Base-by-base conservation (phyloP, 129 eudicot species). In the Flaveria brownii region DNA sequence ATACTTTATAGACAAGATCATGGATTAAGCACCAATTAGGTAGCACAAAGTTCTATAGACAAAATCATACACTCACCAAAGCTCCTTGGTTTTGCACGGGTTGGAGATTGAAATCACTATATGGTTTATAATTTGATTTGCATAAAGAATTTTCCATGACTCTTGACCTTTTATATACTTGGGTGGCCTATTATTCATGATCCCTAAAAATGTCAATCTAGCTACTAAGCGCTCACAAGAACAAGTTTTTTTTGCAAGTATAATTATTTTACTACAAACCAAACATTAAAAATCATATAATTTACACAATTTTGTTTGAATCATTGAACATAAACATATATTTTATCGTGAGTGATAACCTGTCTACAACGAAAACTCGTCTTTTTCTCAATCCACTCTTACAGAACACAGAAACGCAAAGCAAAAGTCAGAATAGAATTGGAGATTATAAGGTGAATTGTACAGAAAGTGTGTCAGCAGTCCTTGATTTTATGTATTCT, bases 71-170 rank as follows among this genome's bases (percentile, higher is more conserved):
- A 60, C 2, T 59, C 25, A 59, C 16, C 66, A 60, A 60, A 60
- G 39, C 16, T 25, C 36, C 66, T 12, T 2, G 11, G 39, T 17
- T 60, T 60, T 63, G 68, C 68, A 63, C 4, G 10, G 47, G 42
- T 14, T 46, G 59, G 22, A 22, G 41, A 12, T 54, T 18, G 36
- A 69, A 46, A 45, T 46, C 59, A 14, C 41, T 46, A 47, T 17
- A 68, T 3, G 26, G 41, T 46, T 41, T 18, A 68, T 45, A 43
- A 41, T 39, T 13, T 46, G 11, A 39, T 67, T 39, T 41, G 72
- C 73, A 68, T 25, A 68, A 11, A 43, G 42, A 70, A 22, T 70
- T 57, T 50, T 49, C 75, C 14, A n/a, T 49, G 62, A 26, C 26
- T 49, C 4, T 4, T 63, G 22, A 57, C 26, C 64, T 57, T 57